These are phyloP conservation scores for Neophaeococcomyces aloes DNA, from an alignment of 2,329 filamentous ascomycete genomes.

Conservation along the genomic window DNA sequence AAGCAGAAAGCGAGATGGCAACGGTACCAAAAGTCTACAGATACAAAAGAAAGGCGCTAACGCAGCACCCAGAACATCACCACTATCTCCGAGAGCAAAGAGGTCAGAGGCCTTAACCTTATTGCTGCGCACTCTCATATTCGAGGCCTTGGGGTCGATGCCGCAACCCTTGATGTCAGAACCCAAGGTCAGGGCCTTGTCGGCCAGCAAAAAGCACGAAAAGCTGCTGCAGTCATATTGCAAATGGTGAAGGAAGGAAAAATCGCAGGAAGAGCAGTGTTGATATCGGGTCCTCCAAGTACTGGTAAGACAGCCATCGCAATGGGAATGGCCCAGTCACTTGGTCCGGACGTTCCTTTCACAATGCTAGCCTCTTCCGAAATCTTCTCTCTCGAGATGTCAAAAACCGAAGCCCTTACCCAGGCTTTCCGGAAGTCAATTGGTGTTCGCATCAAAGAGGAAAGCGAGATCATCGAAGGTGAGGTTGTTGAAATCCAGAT, in stretches of 20 bases:
- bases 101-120: slow-evolving; percentile 91
- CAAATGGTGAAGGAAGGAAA: slow-evolving; percentile 99
- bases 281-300: slow-evolving; percentile 91
- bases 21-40: background rate
- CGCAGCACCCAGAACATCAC: slow-evolving; percentile 28
- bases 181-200: slow-evolving; percentile 82
- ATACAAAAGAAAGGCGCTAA: background rate
- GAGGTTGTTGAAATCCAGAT: slow-evolving; percentile 99
- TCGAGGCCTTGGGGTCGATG: slow-evolving; percentile 84
- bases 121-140: slow-evolving; percentile 98
- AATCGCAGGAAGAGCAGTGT: slow-evolving; percentile 86
- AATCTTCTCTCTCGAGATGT: slow-evolving; percentile 98
- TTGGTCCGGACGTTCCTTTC: slow-evolving; percentile 89
- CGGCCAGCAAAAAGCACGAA: slow-evolving; percentile 90
- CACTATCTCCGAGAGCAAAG: slow-evolving; percentile 88
- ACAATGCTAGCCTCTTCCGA: slow-evolving; percentile 92
- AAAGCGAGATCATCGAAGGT: slow-evolving; percentile 98
- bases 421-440: slow-evolving; percentile 99
- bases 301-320: slow-evolving; percentile 98
- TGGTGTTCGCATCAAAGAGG: slow-evolving; percentile 94
- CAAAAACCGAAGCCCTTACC: slow-evolving; percentile 94
- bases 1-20: background rate
- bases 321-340: slow-evolving; percentile 96
- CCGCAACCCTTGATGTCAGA: slow-evolving; percentile 79
- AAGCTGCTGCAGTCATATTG: slow-evolving; percentile 88